These are phyloP conservation scores for Quercus berberidifolia DNA, from an alignment of 306 rosid species.

Conservation along the genomic window DNA sequence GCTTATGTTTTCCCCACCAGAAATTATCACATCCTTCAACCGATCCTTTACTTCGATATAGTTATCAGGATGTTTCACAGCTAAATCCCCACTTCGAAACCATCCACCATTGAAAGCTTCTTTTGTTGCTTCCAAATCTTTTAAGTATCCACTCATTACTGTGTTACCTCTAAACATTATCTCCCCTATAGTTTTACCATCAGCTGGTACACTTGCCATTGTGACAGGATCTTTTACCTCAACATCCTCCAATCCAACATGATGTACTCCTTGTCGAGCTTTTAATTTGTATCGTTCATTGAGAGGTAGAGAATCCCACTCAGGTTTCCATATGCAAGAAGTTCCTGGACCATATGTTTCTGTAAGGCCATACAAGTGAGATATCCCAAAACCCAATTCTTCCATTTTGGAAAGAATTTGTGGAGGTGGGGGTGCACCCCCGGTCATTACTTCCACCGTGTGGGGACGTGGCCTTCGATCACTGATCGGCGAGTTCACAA, in stretches of 20 bases:
- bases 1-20: conserved; percentile 89
- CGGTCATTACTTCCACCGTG: conserved; percentile 62
- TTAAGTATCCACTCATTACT: conserved; percentile 81
- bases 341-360: conserved; percentile 78
- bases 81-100: conserved; percentile 83
- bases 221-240: conserved; percentile 69
- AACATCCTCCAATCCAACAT: conserved; percentile 50
- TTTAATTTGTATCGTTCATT: conserved; percentile 40
- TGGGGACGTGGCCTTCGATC: conserved; percentile 47
- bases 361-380: conserved; percentile 79
- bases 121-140: conserved; percentile 62
- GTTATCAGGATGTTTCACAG: conserved; percentile 68
- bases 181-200: conserved; percentile 76
- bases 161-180: conserved; percentile 83
- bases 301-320: conserved; percentile 58
- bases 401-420: conserved; percentile 68
- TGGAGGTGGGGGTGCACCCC: conserved; percentile 79
- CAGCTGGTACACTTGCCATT: conserved; percentile 60
- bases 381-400: conserved; percentile 64
- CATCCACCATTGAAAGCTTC: conserved; percentile 75
- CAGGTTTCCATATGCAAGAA: conserved; percentile 69
- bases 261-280: conserved; percentile 77
- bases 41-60: conserved; percentile 80
- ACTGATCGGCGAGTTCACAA: conserved; percentile 47
- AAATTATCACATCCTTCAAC: conserved; percentile 64